Evolutionary conservation across 2,329 filamentous ascomycete genomes (phyloP).

Genomic region (Hypoxylon sp.): DNA sequence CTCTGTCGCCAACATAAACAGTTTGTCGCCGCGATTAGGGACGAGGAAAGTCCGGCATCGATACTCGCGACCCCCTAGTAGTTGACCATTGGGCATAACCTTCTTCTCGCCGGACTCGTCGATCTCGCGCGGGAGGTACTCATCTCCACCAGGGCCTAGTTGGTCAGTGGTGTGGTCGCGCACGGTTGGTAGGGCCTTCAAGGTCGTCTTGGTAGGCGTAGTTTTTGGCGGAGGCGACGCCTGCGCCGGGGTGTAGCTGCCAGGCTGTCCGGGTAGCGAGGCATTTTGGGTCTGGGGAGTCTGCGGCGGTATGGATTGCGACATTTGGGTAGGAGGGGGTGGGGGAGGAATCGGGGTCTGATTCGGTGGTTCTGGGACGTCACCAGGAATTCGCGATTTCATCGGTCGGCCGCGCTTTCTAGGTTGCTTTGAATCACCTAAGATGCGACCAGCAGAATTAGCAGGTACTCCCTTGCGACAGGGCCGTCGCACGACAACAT

Average conservation of each 20-base stretch:
- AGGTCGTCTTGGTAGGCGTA: conserved; percentile 83
- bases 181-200: conserved; percentile 96
- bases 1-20: conserved; percentile 99
- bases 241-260: conserved; percentile 61
- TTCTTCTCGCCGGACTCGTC: conserved; percentile 97
- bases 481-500: conserved; percentile 53
- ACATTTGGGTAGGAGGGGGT: conserved; percentile 59
- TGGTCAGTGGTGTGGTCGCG: conserved; percentile 98
- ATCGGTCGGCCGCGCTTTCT: conserved; percentile 74
- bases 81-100: conserved; percentile 85
- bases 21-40: conserved; percentile 89
- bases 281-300: conserved; percentile 68
- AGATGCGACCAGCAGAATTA: conserved; percentile 51
- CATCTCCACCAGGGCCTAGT: conserved; percentile 88
- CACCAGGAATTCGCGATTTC: conserved; percentile 69
- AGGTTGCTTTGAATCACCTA: conserved; percentile 65
- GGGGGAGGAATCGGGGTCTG: conserved; percentile 68
- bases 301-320: conserved; percentile 64
- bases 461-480: conserved; percentile 42
- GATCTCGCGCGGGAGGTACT: conserved; percentile 93
- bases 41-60: conserved; percentile 94
- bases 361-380: conserved; percentile 70
- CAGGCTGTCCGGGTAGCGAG: conserved; percentile 61
- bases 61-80: conserved; percentile 87
- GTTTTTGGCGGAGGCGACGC: conserved; percentile 79